phyloP scores from a whole-genome alignment of 305 asterid species.

The Withania somnifera region DNA sequence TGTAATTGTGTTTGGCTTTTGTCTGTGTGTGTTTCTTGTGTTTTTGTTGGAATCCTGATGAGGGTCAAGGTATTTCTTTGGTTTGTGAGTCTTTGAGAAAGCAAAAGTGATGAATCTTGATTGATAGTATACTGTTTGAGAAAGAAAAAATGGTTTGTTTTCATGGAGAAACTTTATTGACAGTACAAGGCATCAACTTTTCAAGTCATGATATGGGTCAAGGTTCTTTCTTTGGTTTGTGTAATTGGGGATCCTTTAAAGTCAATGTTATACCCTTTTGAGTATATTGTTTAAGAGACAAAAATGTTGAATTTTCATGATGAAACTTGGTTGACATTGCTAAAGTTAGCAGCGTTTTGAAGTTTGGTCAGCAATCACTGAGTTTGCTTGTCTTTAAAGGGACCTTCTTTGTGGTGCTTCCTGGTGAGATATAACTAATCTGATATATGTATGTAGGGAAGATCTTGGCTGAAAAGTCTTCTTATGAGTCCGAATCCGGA shows the following conservation, averaged over 20 bases:
- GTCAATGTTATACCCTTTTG: not conserved
- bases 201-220: not conserved
- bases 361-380: not conserved
- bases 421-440: conserved; percentile 6
- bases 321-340: not conserved
- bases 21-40: too few species aligned
- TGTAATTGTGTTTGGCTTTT: too few species aligned
- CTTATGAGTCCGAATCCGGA: conserved; percentile 37
- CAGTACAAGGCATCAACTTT: not conserved
- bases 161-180: not conserved
- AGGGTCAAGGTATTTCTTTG: not conserved
- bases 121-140: too few species aligned
- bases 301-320: not conserved
- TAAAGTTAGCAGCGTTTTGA: not conserved
- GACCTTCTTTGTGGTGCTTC: not conserved
- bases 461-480: conserved; percentile 44
- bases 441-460: conserved; percentile 50
- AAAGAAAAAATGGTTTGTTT: not conserved
- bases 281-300: not conserved
- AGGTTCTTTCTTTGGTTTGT: not conserved
- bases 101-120: not conserved
- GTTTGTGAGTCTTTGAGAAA: not conserved
- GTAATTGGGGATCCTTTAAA: not conserved
- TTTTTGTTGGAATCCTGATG: not conserved
- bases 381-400: not conserved